Conservation (phyloP, 352 stramenopile genomes). For the Phytophthora fragariae region DNA sequence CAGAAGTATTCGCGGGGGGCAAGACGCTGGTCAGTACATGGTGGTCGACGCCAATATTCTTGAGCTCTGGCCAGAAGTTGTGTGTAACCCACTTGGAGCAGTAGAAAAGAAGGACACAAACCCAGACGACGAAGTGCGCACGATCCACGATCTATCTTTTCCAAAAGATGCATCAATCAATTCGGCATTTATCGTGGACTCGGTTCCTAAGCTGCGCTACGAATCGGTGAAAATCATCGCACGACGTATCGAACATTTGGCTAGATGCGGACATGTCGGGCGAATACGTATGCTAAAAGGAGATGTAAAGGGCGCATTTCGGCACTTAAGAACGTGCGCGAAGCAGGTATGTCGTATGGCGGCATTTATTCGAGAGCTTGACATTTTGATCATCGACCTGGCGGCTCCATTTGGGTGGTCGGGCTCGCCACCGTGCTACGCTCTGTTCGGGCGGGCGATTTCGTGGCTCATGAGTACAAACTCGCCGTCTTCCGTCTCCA, state of each 20-base stretch:
- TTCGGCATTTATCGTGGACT: neutral
- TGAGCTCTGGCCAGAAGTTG: conserved; percentile 1
- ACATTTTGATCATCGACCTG: neutral
- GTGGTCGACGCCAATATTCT: conserved; percentile 14
- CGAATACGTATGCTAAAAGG: conserved; percentile 16
- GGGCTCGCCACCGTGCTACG: too few species aligned
- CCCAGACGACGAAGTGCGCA: conserved; percentile 6
- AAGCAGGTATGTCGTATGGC: conserved; percentile 19
- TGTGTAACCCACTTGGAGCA: conserved; percentile 13
- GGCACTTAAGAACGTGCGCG: conserved; percentile 5
- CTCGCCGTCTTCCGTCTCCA: too few species aligned
- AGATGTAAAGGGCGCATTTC: conserved; percentile 22
- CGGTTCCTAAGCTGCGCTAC: neutral
- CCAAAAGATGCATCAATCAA: conserved; percentile 6
- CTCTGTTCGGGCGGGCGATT: too few species aligned
- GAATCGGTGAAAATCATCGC: conserved; percentile 14
- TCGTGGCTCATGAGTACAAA: too few species aligned
- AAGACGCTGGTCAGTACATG: conserved; percentile 28
- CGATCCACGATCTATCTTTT: conserved; percentile 15
- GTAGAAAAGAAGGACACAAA: neutral
- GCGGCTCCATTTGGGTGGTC: too few species aligned
- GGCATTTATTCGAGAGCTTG: conserved; percentile 5
- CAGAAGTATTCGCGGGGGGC: conserved; percentile 11
- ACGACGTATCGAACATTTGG: conserved; percentile 14
- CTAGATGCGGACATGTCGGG: neutral